These are phyloP conservation scores for Erodium chrysanthum DNA, from an alignment of 441 rosid species.

Conservation along the genomic window DNA sequence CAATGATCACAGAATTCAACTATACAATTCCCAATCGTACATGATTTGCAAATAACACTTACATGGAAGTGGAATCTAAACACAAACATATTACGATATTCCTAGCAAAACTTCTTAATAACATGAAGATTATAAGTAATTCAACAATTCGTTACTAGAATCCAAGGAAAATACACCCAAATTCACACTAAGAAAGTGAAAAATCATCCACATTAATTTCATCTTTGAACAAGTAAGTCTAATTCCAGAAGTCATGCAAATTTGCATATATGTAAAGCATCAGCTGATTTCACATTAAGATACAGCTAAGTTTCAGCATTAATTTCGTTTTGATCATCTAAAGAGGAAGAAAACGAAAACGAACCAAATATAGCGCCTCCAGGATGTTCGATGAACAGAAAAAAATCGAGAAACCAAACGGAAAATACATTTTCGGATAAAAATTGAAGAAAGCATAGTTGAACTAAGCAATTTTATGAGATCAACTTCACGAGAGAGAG, in stretches of 20 bases:
- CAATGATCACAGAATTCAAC: background rate
- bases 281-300: background rate
- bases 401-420: conserved; percentile 1
- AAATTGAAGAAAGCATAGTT: background rate
- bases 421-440: background rate
- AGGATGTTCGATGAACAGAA: background rate
- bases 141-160: background rate
- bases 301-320: background rate
- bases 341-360: background rate
- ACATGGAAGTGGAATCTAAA: background rate
- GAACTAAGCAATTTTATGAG: background rate
- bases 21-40: background rate
- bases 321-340: background rate
- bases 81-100: background rate
- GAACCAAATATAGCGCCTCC: background rate
- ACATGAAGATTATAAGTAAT: background rate
- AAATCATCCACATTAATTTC: background rate
- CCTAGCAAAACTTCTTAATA: background rate
- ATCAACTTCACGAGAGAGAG: background rate
- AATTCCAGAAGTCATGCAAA: background rate
- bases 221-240: background rate
- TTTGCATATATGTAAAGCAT: background rate
- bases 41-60: background rate
- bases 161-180: background rate
- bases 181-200: background rate